Conservation (phyloP, 2,329 filamentous ascomycete species). For the Sclerotinia spermophila region DNA sequence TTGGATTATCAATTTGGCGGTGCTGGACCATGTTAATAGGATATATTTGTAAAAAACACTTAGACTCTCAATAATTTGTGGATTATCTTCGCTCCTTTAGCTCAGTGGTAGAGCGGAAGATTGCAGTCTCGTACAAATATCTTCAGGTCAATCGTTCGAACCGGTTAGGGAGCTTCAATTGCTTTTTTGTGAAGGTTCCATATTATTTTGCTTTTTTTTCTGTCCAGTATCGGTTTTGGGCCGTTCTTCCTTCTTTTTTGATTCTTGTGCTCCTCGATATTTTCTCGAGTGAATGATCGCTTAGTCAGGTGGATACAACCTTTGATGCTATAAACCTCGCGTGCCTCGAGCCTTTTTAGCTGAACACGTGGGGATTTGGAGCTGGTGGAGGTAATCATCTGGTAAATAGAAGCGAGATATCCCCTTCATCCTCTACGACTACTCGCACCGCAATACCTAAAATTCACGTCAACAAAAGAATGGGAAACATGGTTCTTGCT, state of each 20-base stretch:
- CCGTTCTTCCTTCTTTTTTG: neutral
- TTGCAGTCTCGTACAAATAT: constrained; percentile 22
- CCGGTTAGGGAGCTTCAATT: constrained; percentile 26
- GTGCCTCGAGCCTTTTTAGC: neutral
- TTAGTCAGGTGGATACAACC: neutral
- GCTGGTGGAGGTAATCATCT: neutral
- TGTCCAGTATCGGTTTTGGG: no score
- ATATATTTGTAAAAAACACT: fast-evolving
- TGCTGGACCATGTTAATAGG: fast-evolving
- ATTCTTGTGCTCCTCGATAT: neutral
- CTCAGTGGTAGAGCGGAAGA: constrained; percentile 31
- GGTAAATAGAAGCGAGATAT: neutral
- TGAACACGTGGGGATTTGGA: neutral
- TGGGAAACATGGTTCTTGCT: neutral
- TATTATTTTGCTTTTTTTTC: neutral
- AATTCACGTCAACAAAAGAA: neutral
- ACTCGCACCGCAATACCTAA: neutral
- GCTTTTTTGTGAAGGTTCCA: neutral
- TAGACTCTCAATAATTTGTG: fast-evolving
- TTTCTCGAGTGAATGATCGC: neutral
- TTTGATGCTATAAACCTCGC: neutral
- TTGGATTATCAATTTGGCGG: neutral
- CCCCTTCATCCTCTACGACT: neutral
- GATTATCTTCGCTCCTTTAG: constrained; percentile 22
- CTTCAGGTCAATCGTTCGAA: constrained; percentile 30